These are phyloP conservation scores for Globisporangium barbulae DNA, from an alignment of 352 stramenopile genomes.

Conservation along the genomic window DNA sequence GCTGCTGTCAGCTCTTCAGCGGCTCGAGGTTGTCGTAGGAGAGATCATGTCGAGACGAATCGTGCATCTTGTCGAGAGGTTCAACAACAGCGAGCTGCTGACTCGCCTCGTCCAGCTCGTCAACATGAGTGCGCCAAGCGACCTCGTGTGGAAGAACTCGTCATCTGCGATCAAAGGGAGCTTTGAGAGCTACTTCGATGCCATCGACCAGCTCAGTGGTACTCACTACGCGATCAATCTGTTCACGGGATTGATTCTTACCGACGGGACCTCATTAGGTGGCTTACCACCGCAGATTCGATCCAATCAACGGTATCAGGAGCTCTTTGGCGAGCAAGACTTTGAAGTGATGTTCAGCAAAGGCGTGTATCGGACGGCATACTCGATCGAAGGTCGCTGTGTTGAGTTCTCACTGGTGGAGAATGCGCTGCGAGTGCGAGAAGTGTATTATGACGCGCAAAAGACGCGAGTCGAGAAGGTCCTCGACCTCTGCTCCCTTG, in stretches of 20 bases:
- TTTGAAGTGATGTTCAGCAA: slow-evolving; percentile 40
- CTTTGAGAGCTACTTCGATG: slow-evolving; percentile 32
- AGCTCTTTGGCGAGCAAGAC: slow-evolving; percentile 39
- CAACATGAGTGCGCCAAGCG: slow-evolving; percentile 17
- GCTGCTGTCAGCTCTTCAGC: neutral
- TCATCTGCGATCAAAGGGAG: neutral
- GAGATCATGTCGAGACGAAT: slow-evolving; percentile 34
- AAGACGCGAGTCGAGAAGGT: slow-evolving; percentile 7
- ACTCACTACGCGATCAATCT: slow-evolving; percentile 43
- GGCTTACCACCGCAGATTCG: slow-evolving; percentile 35
- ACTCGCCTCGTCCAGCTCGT: slow-evolving; percentile 22
- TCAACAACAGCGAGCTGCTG: neutral
- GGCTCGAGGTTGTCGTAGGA: slow-evolving; percentile 10
- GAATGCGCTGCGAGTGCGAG: slow-evolving; percentile 28
- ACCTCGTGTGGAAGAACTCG: slow-evolving; percentile 10
- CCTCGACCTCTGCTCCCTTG: slow-evolving; percentile 26
- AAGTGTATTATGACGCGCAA: slow-evolving; percentile 16
- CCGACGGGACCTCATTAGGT: slow-evolving; percentile 30
- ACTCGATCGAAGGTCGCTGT: slow-evolving; percentile 19
- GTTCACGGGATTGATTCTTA: slow-evolving; percentile 36
- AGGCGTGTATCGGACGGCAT: slow-evolving; percentile 28
- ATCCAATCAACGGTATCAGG: slow-evolving; percentile 21
- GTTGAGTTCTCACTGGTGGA: slow-evolving; percentile 34
- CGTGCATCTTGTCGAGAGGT: neutral
- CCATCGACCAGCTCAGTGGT: slow-evolving; percentile 13